Evolutionary conservation across 345 rosid genomes (phyloP), one percentile per base, ranked within the genome.

Genomic region (Populus deltoides): DNA sequence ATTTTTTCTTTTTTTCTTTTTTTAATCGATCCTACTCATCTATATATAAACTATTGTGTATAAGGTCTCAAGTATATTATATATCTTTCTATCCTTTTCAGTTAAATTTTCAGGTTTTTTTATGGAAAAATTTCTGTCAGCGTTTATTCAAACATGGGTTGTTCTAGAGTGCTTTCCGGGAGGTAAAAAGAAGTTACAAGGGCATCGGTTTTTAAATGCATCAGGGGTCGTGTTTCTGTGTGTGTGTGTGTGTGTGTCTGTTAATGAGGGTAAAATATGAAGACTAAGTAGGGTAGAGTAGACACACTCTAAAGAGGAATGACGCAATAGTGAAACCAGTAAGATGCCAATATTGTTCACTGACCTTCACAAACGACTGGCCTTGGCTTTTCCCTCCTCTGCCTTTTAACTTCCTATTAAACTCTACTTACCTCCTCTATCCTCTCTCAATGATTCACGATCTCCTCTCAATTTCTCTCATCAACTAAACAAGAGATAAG

Each of bases 281-380:
- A 71, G 70, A 68, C 68, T 7, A 9, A 13, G 38, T 75, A 6
- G n/a, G 59, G 10, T 22, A 22, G 61, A 55, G 61, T 9, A 55
- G 8, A 59, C 36, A 45, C 39, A 1, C 66, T 24, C 31, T 33
- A 27, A 35, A 75, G 57, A 71, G 43, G 80, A 83, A 43, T 74
- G 78, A 78, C 82, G 83, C 84, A 78, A 78, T 70, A 71, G 86
- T 75, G 29, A 25, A 63, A 71, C 9, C 72, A n/a, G 47, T 22
- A 70, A 67, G 31, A 66, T 71, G 71, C 75, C 61, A 8, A 16
- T 3, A 8, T 24, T 36, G 9, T 49, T 38, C 73, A 27, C 65
- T 22, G 35, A 24, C 73, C 72, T 36, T 20, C 9, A n/a, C 57
- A 18, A 43, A 17, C 35, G 61, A 51, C 51, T 41, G 51, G 66